These are phyloP conservation scores for Chlorophyllum brunneum DNA, from an alignment of 768 basidiomycete species.

Conservation along the genomic window DNA sequence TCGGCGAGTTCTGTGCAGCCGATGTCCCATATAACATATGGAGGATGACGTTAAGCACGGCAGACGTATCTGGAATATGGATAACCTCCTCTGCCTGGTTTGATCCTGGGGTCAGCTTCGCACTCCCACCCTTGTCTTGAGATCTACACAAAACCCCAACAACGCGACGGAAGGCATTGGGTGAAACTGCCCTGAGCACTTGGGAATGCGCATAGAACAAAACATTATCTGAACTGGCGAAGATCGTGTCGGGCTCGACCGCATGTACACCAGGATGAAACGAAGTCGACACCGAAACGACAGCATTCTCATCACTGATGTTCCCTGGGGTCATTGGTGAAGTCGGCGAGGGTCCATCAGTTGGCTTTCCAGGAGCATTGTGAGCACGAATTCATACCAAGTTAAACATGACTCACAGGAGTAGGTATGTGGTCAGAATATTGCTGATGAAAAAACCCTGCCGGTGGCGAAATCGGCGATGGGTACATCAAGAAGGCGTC, in stretches of 20 bases:
- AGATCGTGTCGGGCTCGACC: constrained; percentile 23
- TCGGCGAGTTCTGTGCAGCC: constrained; percentile 46
- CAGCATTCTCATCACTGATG: background rate
- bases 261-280: constrained; percentile 21
- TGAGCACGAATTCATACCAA: background rate
- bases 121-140: constrained; percentile 19
- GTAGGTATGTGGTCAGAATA: background rate
- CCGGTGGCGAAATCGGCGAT: background rate
- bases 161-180: constrained; percentile 41
- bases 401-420: background rate
- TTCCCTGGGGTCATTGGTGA: background rate
- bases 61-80: constrained; percentile 38
- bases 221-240: constrained; percentile 54
- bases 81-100: constrained; percentile 34
- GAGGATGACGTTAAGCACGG: constrained; percentile 47
- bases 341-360: background rate
- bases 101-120: constrained; percentile 31
- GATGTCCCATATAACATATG: constrained; percentile 48
- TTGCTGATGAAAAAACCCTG: background rate
- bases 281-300: constrained; percentile 16
- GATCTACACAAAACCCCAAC: background rate
- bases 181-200: constrained; percentile 39
- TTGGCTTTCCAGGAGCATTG: background rate
- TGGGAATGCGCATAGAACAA: constrained; percentile 57
- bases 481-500: background rate